These are phyloP conservation scores for Allomyces macrogynus DNA, from an alignment of 192 early-diverging fungal species.

Conservation along the genomic window DNA sequence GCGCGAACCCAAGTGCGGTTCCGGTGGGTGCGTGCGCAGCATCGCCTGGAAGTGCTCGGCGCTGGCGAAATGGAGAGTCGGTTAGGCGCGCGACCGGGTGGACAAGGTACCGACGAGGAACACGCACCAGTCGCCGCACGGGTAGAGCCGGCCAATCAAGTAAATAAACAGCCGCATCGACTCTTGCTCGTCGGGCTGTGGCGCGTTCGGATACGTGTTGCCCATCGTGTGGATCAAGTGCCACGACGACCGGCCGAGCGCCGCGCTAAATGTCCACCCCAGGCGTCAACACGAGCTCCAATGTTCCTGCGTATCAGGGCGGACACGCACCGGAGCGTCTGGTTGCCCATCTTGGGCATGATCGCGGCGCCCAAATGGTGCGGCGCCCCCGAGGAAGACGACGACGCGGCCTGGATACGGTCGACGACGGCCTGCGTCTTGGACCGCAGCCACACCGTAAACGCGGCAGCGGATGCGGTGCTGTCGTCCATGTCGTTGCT, in stretches of 20 bases:
- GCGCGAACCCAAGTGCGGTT: constrained; percentile 47
- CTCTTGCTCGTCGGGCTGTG: constrained; percentile 48
- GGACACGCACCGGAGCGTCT: constrained; percentile 25
- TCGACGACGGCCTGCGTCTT: background rate
- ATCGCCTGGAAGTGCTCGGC: constrained; percentile 69
- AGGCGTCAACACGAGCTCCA: background rate
- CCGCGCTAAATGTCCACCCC: constrained; percentile 41
- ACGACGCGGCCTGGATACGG: background rate
- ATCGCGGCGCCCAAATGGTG: constrained; percentile 18
- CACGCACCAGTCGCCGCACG: constrained; percentile 80
- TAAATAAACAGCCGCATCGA: constrained; percentile 62
- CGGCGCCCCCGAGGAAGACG: background rate
- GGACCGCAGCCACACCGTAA: background rate
- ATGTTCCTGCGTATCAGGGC: too few relatives aligned
- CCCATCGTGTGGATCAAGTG: constrained; percentile 84
- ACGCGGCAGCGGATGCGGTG: too few relatives aligned
- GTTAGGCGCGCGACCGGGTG: background rate
- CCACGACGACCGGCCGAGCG: constrained; percentile 78
- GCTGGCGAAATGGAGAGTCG: constrained; percentile 15
- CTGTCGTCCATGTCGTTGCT: background rate
- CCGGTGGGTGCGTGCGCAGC: constrained; percentile 53
- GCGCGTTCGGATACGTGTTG: constrained; percentile 60
- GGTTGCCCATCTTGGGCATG: constrained; percentile 50
- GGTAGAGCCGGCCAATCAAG: constrained; percentile 70
- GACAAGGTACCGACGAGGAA: background rate